Conservation (phyloP, 305 asterid genomes). For the Fraxinus sp. region DNA sequence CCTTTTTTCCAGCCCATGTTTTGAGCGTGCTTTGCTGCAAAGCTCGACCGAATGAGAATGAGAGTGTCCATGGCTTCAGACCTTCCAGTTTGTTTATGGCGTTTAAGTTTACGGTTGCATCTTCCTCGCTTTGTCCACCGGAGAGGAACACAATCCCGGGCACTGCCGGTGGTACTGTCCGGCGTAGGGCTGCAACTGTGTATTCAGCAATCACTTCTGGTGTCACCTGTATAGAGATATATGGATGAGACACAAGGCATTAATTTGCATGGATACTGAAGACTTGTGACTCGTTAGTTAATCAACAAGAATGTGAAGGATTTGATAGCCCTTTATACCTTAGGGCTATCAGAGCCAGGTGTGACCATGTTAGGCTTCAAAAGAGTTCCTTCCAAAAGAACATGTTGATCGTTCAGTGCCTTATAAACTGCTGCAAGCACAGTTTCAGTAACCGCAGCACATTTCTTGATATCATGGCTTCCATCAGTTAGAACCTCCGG, state of each 20-base stretch:
- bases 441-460: conserved; percentile 72
- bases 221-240: conserved; percentile 43
- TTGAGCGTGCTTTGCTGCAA: conserved; percentile 78
- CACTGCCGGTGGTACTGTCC: conserved; percentile 84
- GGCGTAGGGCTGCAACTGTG: conserved; percentile 64
- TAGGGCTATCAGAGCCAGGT: conserved; percentile 76
- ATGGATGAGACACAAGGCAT: neutral
- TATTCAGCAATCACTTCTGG: conserved; percentile 67
- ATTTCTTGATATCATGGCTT: conserved; percentile 53
- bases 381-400: conserved; percentile 83
- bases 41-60: conserved; percentile 83
- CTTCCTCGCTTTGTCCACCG: conserved; percentile 88
- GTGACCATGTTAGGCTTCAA: conserved; percentile 91
- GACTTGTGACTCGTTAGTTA: neutral
- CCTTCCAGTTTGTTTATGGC: conserved; percentile 72
- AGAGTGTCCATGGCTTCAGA: conserved; percentile 73
- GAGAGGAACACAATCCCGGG: conserved; percentile 80
- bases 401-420: conserved; percentile 80
- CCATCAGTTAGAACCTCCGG: conserved; percentile 82
- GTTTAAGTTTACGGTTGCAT: conserved; percentile 61
- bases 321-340: conserved; percentile 34
- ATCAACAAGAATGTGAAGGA: neutral
- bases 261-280: neutral
- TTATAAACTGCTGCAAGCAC: conserved; percentile 80
- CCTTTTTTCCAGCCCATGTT: conserved; percentile 70